Evolutionary conservation across 441 rosid genomes (phyloP).

Genomic region (Raphanus hybrid): DNA sequence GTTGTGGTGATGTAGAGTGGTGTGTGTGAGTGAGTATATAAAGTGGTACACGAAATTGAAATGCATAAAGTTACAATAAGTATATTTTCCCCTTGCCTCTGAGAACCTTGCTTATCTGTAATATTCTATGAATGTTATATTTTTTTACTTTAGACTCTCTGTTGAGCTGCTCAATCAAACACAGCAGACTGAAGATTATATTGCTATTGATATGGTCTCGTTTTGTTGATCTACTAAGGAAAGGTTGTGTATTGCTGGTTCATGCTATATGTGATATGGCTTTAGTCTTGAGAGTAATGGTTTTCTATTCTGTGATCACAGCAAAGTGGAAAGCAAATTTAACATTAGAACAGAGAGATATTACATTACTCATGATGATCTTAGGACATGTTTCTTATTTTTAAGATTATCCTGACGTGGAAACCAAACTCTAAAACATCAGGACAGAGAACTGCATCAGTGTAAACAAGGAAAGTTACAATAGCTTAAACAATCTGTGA

Average conservation of each 20-base stretch:
- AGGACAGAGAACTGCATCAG: constrained; percentile 15
- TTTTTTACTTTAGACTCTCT: too few relatives aligned
- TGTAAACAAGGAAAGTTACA: constrained; percentile 9
- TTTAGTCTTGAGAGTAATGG: background rate
- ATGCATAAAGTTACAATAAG: constrained; percentile 55
- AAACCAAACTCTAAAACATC: constrained; percentile 12
- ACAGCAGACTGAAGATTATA: too few relatives aligned
- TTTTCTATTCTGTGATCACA: background rate
- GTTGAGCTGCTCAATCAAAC: too few relatives aligned
- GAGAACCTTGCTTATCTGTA: constrained; percentile 17
- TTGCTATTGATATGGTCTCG: too few relatives aligned
- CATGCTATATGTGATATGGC: constrained; percentile 7
- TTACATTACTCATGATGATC: constrained; percentile 31
- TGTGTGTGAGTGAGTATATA: constrained; percentile 77
- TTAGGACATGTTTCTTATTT: background rate
- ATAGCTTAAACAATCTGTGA: constrained; percentile 4
- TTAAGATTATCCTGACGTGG: constrained; percentile 18
- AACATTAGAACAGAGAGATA: background rate
- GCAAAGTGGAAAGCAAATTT: constrained; percentile 30
- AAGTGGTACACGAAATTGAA: constrained; percentile 56
- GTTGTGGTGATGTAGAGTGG: constrained; percentile 62
- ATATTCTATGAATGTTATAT: background rate
- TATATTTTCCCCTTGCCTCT: constrained; percentile 22
- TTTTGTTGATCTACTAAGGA: background rate
- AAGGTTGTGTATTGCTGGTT: constrained; percentile 4